Base-by-base conservation (phyloP, 2,329 filamentous ascomycete genomes). In the Xylariaceae sp. region DNA sequence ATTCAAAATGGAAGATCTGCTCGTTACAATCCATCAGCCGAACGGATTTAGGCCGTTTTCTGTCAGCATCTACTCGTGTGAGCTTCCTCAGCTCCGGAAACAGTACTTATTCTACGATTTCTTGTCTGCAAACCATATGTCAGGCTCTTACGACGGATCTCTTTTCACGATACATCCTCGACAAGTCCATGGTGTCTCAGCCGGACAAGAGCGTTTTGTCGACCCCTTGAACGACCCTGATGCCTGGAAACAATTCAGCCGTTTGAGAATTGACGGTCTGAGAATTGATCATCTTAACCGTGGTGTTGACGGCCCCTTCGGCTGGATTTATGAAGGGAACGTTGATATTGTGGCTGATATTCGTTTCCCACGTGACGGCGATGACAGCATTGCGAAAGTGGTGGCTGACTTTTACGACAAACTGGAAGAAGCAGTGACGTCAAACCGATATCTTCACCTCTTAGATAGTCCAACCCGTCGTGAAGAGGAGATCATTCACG, bases 51-150 rank as follows among this genome's bases (percentile, higher is more conserved):
- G 94, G n/a, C 94, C 94, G 0, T 99, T 96, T 69, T 87, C 91
- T 0, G 86, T 96, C 60, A 97, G 92, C 74, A 95, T 99, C 56
- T 99, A 90, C 74, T 94, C 90, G 6, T 97, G 93, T 69, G 93
- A 97, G 65, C 80, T 99, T 38, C 93, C 94, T 1, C 88, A 94
- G 63, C 75, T 99, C 43, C 84, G 94, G 47, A 97, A 97, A 66
- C 93, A 96, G 65, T 99, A 91, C 89, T 79, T 99, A 0, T 97
- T 97, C 69, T 99, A 99, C 74, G 94, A 99, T 69, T 95, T 99
- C 61, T 74, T 99, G 28, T 94, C 89, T 0, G 94, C 94, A 16
- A 97, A 90, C 66, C 93, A 94, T 70, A 96, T 97, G 83, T 96
- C 90, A 12, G 94, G 94, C 1, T 94, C 91, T 1, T 96, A 89